Base-by-base conservation (phyloP, 1,139 yeast genomes). In the Debaryomycetaceae sp. region DNA sequence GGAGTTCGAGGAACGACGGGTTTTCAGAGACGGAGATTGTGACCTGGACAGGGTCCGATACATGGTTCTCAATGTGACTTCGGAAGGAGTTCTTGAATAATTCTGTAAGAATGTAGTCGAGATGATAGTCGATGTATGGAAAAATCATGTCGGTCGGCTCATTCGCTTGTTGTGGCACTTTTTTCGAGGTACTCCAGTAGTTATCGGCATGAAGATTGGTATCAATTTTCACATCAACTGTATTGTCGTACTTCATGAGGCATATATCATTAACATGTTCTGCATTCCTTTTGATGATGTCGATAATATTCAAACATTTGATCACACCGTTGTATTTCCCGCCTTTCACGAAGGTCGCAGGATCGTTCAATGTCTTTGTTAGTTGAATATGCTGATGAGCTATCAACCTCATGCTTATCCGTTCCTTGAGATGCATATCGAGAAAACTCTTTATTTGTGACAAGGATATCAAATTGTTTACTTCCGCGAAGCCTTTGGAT, bases 81-180 rank as follows among this genome's bases (percentile, higher is more conserved):
- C 97, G 68, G 51, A 86, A 83, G 2, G 96, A 79, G 62, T 91
- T 91, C 62, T 91, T 91, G 55, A 91, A 72, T n/a, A 91, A 63
- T 63, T 91, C 99, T 22, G 87, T 87, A 43, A 90, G 72, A 40
- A 91, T 81, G 58, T 93, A 91, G 62, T 91, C 97, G 42, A 93
- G 65, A 59, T 91, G 96, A 43, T 84, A 85, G 33, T 93, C 91
- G 40, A 91, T 85, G 61, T 89, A 91, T 0, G 97, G 93, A 60
- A 90, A 78, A 5, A 58, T 49, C 11, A 64, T 56, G 11, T 53
- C 59, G 11, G 11, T 11, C 11, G 8, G 31, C 38, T 59, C 59
- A 11, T 58, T 52, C 24, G 50, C 49, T n/a, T 46, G 40, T 35
- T 45, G 46, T n/a, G 56, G 51, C 6, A 44, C 52, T 24, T 59